Conservation (phyloP, 2,329 filamentous ascomycete species). For the Neofusicoccum ribis region DNA sequence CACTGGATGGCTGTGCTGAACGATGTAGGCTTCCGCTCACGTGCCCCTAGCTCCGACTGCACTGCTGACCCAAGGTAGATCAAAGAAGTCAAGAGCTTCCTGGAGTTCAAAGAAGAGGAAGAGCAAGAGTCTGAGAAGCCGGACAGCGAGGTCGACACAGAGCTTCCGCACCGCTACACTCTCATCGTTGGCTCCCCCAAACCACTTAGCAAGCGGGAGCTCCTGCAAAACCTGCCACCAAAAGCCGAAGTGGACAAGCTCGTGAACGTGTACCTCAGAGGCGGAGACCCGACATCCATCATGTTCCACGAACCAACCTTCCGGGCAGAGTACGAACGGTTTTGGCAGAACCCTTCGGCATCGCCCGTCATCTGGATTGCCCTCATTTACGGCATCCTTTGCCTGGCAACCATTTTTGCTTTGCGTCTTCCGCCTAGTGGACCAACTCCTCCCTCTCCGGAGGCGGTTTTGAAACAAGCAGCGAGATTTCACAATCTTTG, state of each 20-base stretch:
- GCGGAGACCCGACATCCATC: constrained; percentile 27
- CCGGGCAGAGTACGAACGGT: constrained; percentile 42
- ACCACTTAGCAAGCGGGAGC: constrained; percentile 29
- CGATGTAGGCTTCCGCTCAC: constrained; percentile 21
- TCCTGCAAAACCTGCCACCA: constrained; percentile 22
- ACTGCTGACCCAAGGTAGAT: constrained; percentile 22
- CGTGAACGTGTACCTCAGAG: constrained; percentile 30
- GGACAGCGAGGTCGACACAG: not conserved
- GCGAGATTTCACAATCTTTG: constrained; percentile 32
- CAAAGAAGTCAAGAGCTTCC: constrained; percentile 29
- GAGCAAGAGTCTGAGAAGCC: constrained; percentile 23
- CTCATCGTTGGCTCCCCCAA: constrained; percentile 17
- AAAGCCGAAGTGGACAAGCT: constrained; percentile 33
- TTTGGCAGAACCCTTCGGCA: constrained; percentile 44
- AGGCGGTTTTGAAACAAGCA: constrained; percentile 22
- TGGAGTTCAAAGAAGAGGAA: constrained; percentile 22
- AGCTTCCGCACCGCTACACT: not conserved
- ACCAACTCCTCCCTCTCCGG: not conserved
- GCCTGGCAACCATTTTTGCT: constrained; percentile 38
- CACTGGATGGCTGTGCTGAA: constrained; percentile 41
- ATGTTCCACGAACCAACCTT: constrained; percentile 27
- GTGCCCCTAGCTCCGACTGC: not conserved
- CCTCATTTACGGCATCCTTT: constrained; percentile 49
- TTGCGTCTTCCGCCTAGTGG: constrained; percentile 23
- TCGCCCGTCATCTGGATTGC: constrained; percentile 49